Base-by-base conservation (phyloP, 1,284 basidiomycete species). In the Bjerkandera adusta region DNA sequence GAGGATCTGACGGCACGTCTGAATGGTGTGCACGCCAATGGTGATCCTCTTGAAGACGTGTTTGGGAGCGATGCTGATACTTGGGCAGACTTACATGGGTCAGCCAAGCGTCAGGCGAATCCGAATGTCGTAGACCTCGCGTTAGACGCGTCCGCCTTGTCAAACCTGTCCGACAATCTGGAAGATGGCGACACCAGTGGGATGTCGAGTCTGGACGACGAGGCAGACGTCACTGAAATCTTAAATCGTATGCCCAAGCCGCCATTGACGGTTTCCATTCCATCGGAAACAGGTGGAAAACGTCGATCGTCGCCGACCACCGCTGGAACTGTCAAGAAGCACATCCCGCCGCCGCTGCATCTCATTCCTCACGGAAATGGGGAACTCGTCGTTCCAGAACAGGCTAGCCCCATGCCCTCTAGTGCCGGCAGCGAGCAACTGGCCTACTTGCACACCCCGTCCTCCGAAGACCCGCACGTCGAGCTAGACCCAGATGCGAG, bases 11-110 rank as follows among this genome's bases (percentile, higher is more conserved):
- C 57, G 12, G 55, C 57, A 29, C 55, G 55, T 12, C 52, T 56
- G 21, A 52, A 51, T 21, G 50, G 49, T 21, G 48, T 50, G 37
- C 40, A 36, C 27, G 49, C 45, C 27, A 48, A 49, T 46, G 55
- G 53, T 16, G 75, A 77, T 56, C 71, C 74, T 8, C 63, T 77
- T 21, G 61, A 61, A 18, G 76, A 77, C 52, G 66, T 76, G 16
- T 76, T 75, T 57, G 81, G 81, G 38, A 71, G 72, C 22, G 83
- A 85, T 62, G 76, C 68, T 51, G 76, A 83, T 53, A 73, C 76
- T 3, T 84, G 83, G 82, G 68, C 70, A 48, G 76, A 77, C 43
- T 69, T 85, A 40, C 77, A 68, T 43, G 62, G 57, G 57, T 39
- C 49, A 55, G 48, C 24, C 49, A 54, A 45, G 24, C 65, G 59